Conservation (phyloP, 129 eudicot species). For the Flaveria linearis region DNA sequence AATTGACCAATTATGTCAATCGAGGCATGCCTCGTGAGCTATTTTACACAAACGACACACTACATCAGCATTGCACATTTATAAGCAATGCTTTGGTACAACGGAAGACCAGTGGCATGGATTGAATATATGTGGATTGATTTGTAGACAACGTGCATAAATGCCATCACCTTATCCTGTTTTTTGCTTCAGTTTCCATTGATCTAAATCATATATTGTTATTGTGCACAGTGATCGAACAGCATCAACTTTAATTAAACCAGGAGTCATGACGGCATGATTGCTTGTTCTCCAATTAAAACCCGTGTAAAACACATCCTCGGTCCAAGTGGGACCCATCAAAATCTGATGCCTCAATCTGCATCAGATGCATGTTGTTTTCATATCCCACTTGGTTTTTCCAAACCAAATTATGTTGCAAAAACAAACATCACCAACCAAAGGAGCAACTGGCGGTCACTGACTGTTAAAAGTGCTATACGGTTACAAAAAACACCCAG, state of each 20-base stretch:
- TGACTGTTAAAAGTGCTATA: conserved; percentile 42
- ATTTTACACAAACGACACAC: not conserved
- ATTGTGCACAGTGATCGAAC: conserved; percentile 26
- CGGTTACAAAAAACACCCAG: conserved; percentile 40
- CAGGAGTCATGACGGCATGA: conserved; percentile 47
- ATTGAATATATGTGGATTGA: not conserved
- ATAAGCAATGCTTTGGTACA: not conserved
- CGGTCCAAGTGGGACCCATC: conserved; percentile 36
- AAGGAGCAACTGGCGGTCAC: conserved; percentile 34
- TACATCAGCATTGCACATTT: not conserved
- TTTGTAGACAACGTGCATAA: conserved; percentile 2
- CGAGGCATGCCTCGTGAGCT: not conserved
- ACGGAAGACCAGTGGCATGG: not conserved
- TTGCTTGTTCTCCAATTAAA: conserved; percentile 42
- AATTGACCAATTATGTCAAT: not conserved
- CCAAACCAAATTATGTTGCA: conserved; percentile 37
- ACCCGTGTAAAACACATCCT: conserved; percentile 36
- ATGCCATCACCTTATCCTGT: conserved; percentile 1
- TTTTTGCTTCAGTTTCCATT: not conserved
- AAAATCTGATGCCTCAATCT: conserved; percentile 34
- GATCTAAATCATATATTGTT: conserved; percentile 5
- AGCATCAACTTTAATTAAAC: not conserved
- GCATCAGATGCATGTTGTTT: conserved; percentile 44
- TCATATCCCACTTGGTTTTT: conserved; percentile 34
- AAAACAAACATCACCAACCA: conserved; percentile 36